A percentile compares a stretch with the other conserved stretches of the same genome.
phyloP scores from a whole-genome alignment of 768 basidiomycete genomes.

The Leucocoprinus sp. region DNA sequence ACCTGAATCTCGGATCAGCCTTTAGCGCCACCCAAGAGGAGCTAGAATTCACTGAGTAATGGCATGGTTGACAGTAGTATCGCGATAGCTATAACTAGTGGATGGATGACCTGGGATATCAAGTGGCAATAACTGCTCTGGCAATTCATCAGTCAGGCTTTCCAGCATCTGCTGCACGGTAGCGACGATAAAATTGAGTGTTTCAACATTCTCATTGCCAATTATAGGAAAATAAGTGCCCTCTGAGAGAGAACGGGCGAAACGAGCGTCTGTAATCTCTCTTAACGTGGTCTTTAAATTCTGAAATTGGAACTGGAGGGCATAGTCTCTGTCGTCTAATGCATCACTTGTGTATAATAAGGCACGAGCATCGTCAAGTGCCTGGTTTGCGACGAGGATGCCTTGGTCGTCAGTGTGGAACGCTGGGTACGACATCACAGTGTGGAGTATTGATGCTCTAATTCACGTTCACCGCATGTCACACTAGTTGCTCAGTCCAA shows the following conservation, averaged over 20 bases:
- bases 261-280: slow-evolving; percentile 3
- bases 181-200: neutral
- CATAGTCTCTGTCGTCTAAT: neutral
- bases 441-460: neutral
- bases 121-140: no score
- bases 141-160: no score
- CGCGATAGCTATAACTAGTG: no score
- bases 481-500: no score
- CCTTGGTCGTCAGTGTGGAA: slow-evolving; percentile 2
- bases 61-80: no score
- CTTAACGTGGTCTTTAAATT: slow-evolving; percentile 2
- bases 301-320: slow-evolving; percentile 1
- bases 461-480: neutral
- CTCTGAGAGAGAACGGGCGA: neutral
- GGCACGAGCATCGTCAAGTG: neutral
- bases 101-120: no score
- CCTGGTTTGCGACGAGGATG: neutral
- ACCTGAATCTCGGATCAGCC: no score
- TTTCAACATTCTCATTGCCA: neutral
- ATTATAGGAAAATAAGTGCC: neutral
- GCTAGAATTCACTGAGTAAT: no score
- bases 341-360: neutral
- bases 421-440: neutral
- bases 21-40: no score
- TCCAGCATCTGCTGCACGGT: neutral